A percentile compares a stretch with the other conserved stretches of the same genome.
phyloP scores from a whole-genome alignment of 371 early-diverging fungal genomes.

The Nosema muscidifuracis region DNA sequence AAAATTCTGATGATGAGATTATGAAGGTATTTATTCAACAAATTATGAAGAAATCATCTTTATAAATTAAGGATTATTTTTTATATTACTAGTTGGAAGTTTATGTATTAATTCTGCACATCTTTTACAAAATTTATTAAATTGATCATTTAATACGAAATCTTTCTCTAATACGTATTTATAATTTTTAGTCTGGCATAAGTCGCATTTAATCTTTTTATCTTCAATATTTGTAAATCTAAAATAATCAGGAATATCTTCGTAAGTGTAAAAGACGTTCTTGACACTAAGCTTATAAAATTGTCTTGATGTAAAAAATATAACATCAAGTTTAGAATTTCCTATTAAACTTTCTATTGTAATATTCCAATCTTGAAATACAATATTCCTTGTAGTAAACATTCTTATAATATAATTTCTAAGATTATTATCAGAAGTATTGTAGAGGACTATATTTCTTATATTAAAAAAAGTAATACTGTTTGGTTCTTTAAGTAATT shows the following conservation, averaged over 20 bases:
- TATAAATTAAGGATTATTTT: background rate
- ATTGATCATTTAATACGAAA: background rate
- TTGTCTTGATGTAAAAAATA: background rate
- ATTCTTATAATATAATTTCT: constrained; percentile 1
- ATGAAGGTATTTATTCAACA: background rate
- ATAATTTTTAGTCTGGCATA: background rate
- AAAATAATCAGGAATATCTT: background rate
- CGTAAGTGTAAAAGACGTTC: background rate
- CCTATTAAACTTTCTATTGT: background rate
- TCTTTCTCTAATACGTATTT: background rate
- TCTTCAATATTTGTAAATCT: background rate
- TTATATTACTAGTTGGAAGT: background rate
- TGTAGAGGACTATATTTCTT: background rate
- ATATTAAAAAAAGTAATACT: constrained; percentile 5
- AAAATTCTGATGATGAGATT: background rate
- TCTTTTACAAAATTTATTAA: constrained; percentile 7
- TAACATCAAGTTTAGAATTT: background rate
- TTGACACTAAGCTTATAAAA: background rate
- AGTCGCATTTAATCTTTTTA: background rate
- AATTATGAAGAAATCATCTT: background rate
- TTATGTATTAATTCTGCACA: background rate
- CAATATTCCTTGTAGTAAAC: background rate
- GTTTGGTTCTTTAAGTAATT: no score
- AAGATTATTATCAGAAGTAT: background rate
- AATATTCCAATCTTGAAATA: background rate